Evolutionary conservation across 352 stramenopile species (phyloP), one percentile per base, ranked within the genome.

Genomic region (Phytophthora pistaciae): DNA sequence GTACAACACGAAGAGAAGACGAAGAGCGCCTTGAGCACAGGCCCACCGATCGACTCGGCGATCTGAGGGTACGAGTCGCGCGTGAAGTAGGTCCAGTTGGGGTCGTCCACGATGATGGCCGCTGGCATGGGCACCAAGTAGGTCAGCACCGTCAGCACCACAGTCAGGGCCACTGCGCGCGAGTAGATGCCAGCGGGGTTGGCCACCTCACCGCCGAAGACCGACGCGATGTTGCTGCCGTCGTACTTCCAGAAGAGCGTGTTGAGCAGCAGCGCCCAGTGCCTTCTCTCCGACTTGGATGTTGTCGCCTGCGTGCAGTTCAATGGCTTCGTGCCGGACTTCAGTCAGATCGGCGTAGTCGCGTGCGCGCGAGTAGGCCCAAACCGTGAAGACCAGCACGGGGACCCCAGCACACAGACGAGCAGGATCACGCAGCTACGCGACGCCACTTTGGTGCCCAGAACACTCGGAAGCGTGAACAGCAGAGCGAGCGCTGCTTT

Each of bases 161-260:
- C 60, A 1, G 75, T 82, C 57, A 78, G 50, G 8, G 64, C 49
- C n/a, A 82, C 75, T 20, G 75, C 71, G 7, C 68, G 72, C 10
- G 91, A 85, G 70, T 96, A 98, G 3, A 78, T 87, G 8, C 76
- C 75, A 5, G 75, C 83, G 2, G 91, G 90, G 72, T 94, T 88
- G 5, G 88, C 62, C 9, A 97, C 87, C 66, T 98, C 91, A 25
- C 77, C 91, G 10, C 88, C 90, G 69, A 97, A 97, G 1, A 80
- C 82, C 14, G 88, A 93, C 3, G 86, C 92, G 48, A 73, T 83
- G 64, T 98, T 93, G 70, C 94, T 98, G 23, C 85, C 92, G 68
- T 98, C 97, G 31, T 97, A 87, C 74, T 96, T 97, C 93, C 94
- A 98, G 70, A 98, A 98, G 21, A 98, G 77, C 60, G 96, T 97